These are phyloP conservation scores for Orbilia blumenaviensis DNA, from an alignment of 2,329 filamentous ascomycete species.

Conservation along the genomic window DNA sequence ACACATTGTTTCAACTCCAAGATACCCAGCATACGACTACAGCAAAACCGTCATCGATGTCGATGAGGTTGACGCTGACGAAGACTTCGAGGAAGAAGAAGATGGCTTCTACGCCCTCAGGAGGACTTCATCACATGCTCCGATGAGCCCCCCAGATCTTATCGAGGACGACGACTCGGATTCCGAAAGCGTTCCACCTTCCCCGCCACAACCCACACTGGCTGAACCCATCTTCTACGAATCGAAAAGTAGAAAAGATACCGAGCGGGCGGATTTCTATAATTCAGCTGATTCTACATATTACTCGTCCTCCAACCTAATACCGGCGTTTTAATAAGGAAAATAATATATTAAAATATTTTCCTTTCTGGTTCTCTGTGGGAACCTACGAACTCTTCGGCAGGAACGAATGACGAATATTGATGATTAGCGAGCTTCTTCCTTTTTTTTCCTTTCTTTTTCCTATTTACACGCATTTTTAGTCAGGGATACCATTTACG, in stretches of 20 bases:
- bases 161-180: slow-evolving; percentile 57
- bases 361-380: neutral
- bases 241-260: slow-evolving; percentile 23
- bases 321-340: slow-evolving; percentile 41
- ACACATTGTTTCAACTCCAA: slow-evolving; percentile 58
- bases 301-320: slow-evolving; percentile 45
- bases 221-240: slow-evolving; percentile 51
- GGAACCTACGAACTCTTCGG: slow-evolving; percentile 17
- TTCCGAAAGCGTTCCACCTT: slow-evolving; percentile 55
- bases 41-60: slow-evolving; percentile 55
- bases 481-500: slow-evolving; percentile 7
- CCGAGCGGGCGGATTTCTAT: neutral
- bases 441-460: neutral
- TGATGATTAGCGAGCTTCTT: slow-evolving; percentile 40
- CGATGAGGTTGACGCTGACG: slow-evolving; percentile 64
- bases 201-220: slow-evolving; percentile 56
- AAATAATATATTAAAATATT: neutral
- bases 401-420: slow-evolving; percentile 49
- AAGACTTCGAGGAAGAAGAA: slow-evolving; percentile 67
- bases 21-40: slow-evolving; percentile 56
- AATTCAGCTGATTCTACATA: slow-evolving; percentile 31
- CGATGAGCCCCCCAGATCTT: slow-evolving; percentile 54
- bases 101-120: slow-evolving; percentile 57
- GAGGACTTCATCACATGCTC: slow-evolving; percentile 56
- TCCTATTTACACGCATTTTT: neutral